phyloP scores from a whole-genome alignment of 495 filamentous ascomycete species.

The Xylaria telfairii region DNA sequence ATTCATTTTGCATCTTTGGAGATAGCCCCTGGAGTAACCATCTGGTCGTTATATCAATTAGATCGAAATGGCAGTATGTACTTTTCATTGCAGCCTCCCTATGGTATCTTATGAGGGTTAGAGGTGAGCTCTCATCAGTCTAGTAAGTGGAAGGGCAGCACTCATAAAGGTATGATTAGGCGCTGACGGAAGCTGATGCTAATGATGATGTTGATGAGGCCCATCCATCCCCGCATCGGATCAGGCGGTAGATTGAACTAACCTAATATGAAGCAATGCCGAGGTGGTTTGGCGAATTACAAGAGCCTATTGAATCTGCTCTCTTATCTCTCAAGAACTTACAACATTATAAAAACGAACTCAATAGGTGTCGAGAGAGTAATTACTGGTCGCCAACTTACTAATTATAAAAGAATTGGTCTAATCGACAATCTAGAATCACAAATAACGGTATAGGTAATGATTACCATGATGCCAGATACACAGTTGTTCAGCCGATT shows the following conservation, averaged over 20 bases:
- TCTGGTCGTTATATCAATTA: background rate
- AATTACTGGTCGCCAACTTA: background rate
- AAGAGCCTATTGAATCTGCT: background rate
- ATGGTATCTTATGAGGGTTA: background rate
- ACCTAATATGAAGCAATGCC: background rate
- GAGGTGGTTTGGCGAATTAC: background rate
- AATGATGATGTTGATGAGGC: slow-evolving; percentile 12
- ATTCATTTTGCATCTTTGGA: background rate
- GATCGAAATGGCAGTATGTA: background rate
- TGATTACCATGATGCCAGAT: background rate
- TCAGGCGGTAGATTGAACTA: background rate
- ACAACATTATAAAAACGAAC: background rate
- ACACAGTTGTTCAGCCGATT: slow-evolving; percentile 10
- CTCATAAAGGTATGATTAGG: background rate
- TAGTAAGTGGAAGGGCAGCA: background rate
- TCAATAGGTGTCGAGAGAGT: background rate
- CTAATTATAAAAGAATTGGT: background rate
- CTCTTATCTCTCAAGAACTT: background rate
- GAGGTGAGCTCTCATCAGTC: background rate
- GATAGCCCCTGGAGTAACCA: background rate
- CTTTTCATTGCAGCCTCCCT: background rate
- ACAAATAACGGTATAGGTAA: background rate
- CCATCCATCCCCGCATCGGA: background rate
- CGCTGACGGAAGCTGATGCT: slow-evolving; percentile 14
- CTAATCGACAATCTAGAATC: no score